phyloP scores from a whole-genome alignment of 2,329 filamentous ascomycete species.

The Stachybotrys chlorohalonatus region DNA sequence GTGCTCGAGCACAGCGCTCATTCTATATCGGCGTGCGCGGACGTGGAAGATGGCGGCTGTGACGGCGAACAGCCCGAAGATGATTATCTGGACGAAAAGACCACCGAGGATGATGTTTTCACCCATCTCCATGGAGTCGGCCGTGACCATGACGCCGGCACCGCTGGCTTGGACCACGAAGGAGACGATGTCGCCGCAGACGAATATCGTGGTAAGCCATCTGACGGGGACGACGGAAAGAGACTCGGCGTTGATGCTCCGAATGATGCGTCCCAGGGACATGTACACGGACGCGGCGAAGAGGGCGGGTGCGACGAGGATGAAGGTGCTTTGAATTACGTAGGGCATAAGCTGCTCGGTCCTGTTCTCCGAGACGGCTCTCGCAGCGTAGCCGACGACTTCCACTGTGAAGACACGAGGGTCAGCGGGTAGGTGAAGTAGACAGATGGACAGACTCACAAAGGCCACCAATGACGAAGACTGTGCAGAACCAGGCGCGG shows the following conservation, averaged over 20 bases:
- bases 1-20: background rate
- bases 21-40: background rate
- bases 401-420: background rate
- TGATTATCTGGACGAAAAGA: slow-evolving; percentile 46
- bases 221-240: slow-evolving; percentile 21
- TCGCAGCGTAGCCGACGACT: background rate
- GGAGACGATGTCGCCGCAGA: slow-evolving; percentile 42
- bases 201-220: slow-evolving; percentile 46
- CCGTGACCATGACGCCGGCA: slow-evolving; percentile 22
- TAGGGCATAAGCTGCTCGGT: slow-evolving; percentile 25
- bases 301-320: slow-evolving; percentile 37
- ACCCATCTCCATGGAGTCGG: slow-evolving; percentile 22
- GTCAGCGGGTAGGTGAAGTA: too few species aligned
- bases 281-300: slow-evolving; percentile 44
- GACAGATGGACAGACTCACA: background rate
- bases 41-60: slow-evolving; percentile 10
- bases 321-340: slow-evolving; percentile 30
- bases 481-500: slow-evolving; percentile 1
- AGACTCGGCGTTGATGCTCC: slow-evolving; percentile 23
- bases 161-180: slow-evolving; percentile 41
- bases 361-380: background rate
- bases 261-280: slow-evolving; percentile 34
- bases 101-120: slow-evolving; percentile 46
- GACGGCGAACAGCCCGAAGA: slow-evolving; percentile 46
- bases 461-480: background rate